phyloP scores from a whole-genome alignment of 2,329 filamentous ascomycete species.

The Curvularia spicifera region DNA sequence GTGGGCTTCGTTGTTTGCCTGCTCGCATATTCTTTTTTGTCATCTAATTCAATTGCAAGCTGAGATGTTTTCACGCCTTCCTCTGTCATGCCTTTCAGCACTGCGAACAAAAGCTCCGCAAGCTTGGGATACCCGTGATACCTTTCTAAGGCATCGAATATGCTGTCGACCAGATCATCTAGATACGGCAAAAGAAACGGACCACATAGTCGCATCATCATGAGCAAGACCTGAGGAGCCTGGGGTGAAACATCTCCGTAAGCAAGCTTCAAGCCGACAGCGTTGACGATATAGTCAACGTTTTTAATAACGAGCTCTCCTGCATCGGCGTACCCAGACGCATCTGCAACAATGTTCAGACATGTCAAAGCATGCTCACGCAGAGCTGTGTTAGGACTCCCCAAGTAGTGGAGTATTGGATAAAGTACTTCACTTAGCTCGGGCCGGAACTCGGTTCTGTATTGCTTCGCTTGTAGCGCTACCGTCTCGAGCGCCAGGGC shows the following conservation, averaged over 20 bases:
- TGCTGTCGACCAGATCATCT: constrained; percentile 87
- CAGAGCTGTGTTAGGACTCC: constrained; percentile 70
- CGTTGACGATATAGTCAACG: constrained; percentile 95
- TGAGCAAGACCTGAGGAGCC: constrained; percentile 85
- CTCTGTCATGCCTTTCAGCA: constrained; percentile 81
- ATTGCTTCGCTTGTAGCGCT: constrained; percentile 73
- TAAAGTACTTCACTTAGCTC: constrained; percentile 93
- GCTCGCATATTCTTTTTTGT: neutral
- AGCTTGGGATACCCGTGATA: constrained; percentile 91
- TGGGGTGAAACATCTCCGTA: constrained; percentile 91
- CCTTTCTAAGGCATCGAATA: constrained; percentile 91
- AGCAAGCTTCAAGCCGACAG: constrained; percentile 85
- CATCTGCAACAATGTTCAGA: constrained; percentile 76
- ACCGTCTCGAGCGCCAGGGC: constrained; percentile 82
- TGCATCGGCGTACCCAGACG: constrained; percentile 76
- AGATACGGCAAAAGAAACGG: constrained; percentile 82
- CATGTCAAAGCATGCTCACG: constrained; percentile 83
- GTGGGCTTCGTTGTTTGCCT: constrained; percentile 11
- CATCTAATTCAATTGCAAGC: constrained; percentile 48
- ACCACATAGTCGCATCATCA: constrained; percentile 92
- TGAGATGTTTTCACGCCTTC: constrained; percentile 71
- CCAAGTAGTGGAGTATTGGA: constrained; percentile 86
- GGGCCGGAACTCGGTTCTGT: constrained; percentile 72
- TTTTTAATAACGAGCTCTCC: constrained; percentile 86
- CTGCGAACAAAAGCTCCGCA: constrained; percentile 83